phyloP scores from a whole-genome alignment of 2,329 filamentous ascomycete species.

The Trematosphaeria pertusa region DNA sequence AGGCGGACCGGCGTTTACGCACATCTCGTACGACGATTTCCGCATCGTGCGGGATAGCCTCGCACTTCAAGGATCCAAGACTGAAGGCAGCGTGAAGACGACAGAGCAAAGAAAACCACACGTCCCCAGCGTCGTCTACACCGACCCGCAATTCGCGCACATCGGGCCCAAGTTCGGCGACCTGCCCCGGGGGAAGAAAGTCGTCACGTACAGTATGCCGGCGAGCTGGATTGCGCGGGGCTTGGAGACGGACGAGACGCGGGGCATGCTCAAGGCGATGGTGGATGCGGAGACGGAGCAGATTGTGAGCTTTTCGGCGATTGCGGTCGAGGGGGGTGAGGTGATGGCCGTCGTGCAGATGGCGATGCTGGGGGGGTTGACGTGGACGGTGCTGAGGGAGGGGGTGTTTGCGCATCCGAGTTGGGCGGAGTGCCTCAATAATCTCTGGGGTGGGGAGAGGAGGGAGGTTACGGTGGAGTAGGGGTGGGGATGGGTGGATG shows the following conservation, averaged over 20 bases:
- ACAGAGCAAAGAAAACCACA: slow-evolving; percentile 28
- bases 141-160: slow-evolving; percentile 62
- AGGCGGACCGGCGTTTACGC: slow-evolving; percentile 61
- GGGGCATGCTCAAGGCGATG: slow-evolving; percentile 61
- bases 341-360: slow-evolving; percentile 61
- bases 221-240: slow-evolving; percentile 60
- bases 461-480: slow-evolving; percentile 13
- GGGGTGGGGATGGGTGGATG: no score
- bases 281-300: slow-evolving; percentile 56
- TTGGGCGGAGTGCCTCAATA: slow-evolving; percentile 53
- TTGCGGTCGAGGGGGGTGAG: slow-evolving; percentile 61
- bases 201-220: slow-evolving; percentile 50
- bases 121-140: slow-evolving; percentile 61
- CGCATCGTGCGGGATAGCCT: slow-evolving; percentile 59
- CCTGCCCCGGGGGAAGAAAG: slow-evolving; percentile 22
- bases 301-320: slow-evolving; percentile 61
- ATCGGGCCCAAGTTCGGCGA: slow-evolving; percentile 58
- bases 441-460: slow-evolving; percentile 23
- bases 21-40: slow-evolving; percentile 64
- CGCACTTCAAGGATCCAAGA: slow-evolving; percentile 21
- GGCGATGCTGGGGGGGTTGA: slow-evolving; percentile 45
- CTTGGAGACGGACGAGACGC: slow-evolving; percentile 59
- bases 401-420: slow-evolving; percentile 54
- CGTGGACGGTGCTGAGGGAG: slow-evolving; percentile 57
- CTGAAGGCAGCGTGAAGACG: background rate